Evolutionary conservation across 805 yeast species (phyloP).

Genomic region (Yamadazyma nakazawae): DNA sequence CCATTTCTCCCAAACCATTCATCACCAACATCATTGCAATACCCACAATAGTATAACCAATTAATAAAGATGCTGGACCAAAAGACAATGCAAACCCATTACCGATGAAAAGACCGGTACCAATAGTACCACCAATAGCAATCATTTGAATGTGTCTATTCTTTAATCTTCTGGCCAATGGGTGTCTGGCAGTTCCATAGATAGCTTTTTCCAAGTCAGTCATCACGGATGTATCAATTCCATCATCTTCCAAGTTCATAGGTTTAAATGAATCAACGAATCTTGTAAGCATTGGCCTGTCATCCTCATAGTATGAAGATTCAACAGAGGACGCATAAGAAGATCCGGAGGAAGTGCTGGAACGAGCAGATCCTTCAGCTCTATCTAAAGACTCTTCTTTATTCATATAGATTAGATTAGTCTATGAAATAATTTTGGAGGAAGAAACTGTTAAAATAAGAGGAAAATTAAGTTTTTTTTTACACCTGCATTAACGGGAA

Average conservation of each 20-base stretch:
- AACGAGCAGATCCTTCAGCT: neutral
- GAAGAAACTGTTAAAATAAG: neutral
- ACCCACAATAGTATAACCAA: slow-evolving; percentile 59
- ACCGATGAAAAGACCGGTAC: slow-evolving; percentile 56
- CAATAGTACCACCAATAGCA: slow-evolving; percentile 65
- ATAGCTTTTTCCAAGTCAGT: slow-evolving; percentile 38
- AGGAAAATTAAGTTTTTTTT: neutral
- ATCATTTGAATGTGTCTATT: slow-evolving; percentile 57
- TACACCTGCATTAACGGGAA: neutral
- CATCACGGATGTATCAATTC: slow-evolving; percentile 39
- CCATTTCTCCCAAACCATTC: slow-evolving; percentile 61
- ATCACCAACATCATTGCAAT: slow-evolving; percentile 54
- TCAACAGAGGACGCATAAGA: neutral
- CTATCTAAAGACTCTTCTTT: slow-evolving; percentile 4
- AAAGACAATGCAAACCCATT: slow-evolving; percentile 42
- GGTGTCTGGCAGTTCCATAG: slow-evolving; percentile 41
- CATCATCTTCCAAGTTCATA: slow-evolving; percentile 34
- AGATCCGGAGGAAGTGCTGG: neutral
- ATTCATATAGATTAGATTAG: neutral
- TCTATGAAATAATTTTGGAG: neutral
- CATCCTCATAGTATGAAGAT: neutral
- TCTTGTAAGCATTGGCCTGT: slow-evolving; percentile 1
- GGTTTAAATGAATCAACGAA: slow-evolving; percentile 39
- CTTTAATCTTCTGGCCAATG: slow-evolving; percentile 43
- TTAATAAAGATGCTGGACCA: slow-evolving; percentile 43